Evolutionary conservation across 2,329 filamentous ascomycete genomes (phyloP), one percentile per base, ranked within the genome.

Genomic region (Colletotrichum endophyticum): DNA sequence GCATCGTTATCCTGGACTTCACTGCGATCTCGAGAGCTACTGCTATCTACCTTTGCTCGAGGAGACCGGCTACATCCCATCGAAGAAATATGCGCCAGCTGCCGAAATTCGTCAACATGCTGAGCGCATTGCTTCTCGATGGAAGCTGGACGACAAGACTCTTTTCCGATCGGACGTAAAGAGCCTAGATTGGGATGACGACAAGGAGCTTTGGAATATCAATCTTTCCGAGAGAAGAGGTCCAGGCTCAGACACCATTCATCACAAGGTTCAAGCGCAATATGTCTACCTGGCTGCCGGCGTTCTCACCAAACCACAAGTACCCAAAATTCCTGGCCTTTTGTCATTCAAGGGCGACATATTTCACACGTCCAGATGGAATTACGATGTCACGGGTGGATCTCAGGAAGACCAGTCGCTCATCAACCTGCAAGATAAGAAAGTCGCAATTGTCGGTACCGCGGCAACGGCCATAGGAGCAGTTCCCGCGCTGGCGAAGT

Each of bases 381-480:
- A 88, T 76, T 88, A 88, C 78, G 68, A 77, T 8, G 73, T 83
- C 4, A 86, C 88, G 2, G 87, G 87, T 2, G 87, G 88, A n/a
- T 84, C 83, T 1, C 81, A 82, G 0, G 79, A 82, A 4, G 82
- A 87, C 27, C 84, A 87, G 5, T 82, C 82, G 6, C 82, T 88
- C 19, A 84, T 85, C 2, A 87, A 87, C 15, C 80, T 92, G 5
- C 82, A 85, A 22, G 86, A 84, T 19, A 87, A 88, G 80, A 80
- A 81, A 4, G 87, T 90, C 1, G 89, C 84, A 2, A 83, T 91
- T 62, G 81, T 91, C 30, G 89, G 89, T 27, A 90, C 88, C 0
- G 89, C 87, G 0, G 87, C 88, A 2, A 90, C 88, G 0, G 86
- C 85, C 1, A 82, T 90, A 5, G 86, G 88, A 76, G 84, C 83